Base-by-base conservation (phyloP, 2,329 filamentous ascomycete species). In the Shiraia bambusicola region DNA sequence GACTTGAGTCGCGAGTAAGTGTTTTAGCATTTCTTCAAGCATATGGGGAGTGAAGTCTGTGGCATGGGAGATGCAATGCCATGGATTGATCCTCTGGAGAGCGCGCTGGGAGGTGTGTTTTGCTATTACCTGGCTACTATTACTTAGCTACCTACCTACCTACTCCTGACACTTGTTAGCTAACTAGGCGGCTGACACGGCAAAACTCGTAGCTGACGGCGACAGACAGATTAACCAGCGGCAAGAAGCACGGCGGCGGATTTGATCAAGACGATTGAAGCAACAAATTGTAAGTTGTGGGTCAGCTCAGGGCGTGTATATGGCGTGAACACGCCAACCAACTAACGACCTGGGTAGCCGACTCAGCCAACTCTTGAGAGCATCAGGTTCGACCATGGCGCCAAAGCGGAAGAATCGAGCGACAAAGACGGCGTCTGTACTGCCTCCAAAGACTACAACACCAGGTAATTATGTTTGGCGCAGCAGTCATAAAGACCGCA, bases 371-470 rank as follows among this genome's bases (percentile, higher is more conserved):
- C n/a, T n/a, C n/a, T n/a, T n/a, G 27, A 43, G 40, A 37, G 41
- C 41, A 40, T 42, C 38, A 27, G 8, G 24, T 32, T 35, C 48
- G 27, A 59, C 54, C 48, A 67, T 66, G 63, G 58, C 63, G 36
- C 59, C 63, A 30, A 66, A 63, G 50, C 61, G 62, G 42, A 67
- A 60, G 50, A 49, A 41, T 31, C 63, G 56, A 47, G 50, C 49
- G 25, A 41, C 44, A 40, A 61, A 61, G 44, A 36, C 49, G 38
- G 27, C 33, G 13, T 35, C 49, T 31, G 32, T 42, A 26, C 41
- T 49, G 15, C 34, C 60, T 34, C 36, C 38, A 28, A 57, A 53
- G 37, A 36, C n/a, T n/a, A n/a, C 19, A 22, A 4, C 49, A 40
- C 42, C 52, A 34, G 43, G 56, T 64, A 59, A 25, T 59, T 53